A percentile compares a stretch with the other conserved stretches of the same genome.
phyloP scores from a whole-genome alignment of 2,329 filamentous ascomycete genomes.

The Didymella glomerata region DNA sequence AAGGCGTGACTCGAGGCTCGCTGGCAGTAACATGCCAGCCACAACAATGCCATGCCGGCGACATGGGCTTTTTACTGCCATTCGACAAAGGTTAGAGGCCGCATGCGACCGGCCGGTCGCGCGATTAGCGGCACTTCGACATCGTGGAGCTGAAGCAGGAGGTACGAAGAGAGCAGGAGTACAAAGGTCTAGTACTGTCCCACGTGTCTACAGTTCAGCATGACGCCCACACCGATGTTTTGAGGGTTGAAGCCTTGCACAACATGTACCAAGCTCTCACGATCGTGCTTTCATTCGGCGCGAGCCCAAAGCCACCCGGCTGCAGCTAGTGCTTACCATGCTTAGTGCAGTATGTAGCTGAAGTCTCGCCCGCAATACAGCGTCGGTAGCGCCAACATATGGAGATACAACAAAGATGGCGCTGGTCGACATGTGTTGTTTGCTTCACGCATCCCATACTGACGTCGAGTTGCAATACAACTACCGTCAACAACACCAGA shows the following conservation, averaged over 20 bases:
- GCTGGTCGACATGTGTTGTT: not conserved
- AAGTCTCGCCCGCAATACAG: constrained; percentile 17
- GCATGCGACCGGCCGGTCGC: not conserved
- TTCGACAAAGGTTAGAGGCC: not conserved
- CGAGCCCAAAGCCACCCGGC: constrained; percentile 16
- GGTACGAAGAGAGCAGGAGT: not conserved
- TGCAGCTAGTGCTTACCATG: constrained; percentile 21
- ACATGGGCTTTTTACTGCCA: not conserved
- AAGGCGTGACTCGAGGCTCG: constrained; percentile 1
- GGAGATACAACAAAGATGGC: constrained; percentile 9
- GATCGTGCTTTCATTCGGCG: not conserved
- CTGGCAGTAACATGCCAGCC: not conserved
- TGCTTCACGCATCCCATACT: not conserved
- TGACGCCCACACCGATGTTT: not conserved
- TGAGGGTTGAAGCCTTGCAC: constrained; percentile 7
- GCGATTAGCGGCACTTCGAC: not conserved
- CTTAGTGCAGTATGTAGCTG: constrained; percentile 20
- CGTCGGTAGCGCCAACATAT: constrained; percentile 8
- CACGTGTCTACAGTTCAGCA: not conserved
- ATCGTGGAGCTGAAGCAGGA: not conserved
- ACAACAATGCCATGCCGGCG: constrained; percentile 2
- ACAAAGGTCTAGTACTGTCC: not conserved
- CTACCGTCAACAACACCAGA: not conserved
- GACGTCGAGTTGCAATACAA: not conserved
- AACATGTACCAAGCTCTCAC: constrained; percentile 1